Conservation (phyloP, 768 basidiomycete species). For the Suillus plorans region DNA sequence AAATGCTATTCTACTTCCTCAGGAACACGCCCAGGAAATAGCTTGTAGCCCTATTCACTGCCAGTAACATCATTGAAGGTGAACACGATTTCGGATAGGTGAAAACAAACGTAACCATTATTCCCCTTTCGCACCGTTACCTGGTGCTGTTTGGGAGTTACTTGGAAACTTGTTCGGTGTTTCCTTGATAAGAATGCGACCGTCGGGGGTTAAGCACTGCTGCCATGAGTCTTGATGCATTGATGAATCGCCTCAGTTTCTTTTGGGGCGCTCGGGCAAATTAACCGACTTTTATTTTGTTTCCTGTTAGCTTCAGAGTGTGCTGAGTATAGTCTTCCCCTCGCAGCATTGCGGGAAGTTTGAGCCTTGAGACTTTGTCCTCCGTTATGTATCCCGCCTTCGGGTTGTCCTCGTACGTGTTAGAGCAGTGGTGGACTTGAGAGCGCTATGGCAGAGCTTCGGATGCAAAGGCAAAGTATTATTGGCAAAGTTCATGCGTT, state of each 20-base stretch:
- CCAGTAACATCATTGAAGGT: slow-evolving; percentile 9
- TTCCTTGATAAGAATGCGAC: slow-evolving; percentile 39
- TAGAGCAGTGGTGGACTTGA: slow-evolving; percentile 85
- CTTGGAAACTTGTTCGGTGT: slow-evolving; percentile 15
- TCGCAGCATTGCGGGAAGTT: slow-evolving; percentile 71
- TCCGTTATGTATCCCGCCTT: neutral
- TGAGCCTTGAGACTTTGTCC: neutral
- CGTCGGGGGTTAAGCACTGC: slow-evolving; percentile 52
- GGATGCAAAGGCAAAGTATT: slow-evolving; percentile 79
- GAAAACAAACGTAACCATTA: slow-evolving; percentile 4
- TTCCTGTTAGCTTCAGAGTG: slow-evolving; percentile 86
- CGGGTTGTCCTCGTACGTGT: slow-evolving; percentile 78
- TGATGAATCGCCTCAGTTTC: neutral
- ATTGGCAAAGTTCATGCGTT: slow-evolving; percentile 60
- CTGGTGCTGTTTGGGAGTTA: slow-evolving; percentile 27
- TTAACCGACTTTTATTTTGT: slow-evolving; percentile 81
- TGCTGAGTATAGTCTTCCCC: slow-evolving; percentile 86
- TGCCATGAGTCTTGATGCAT: slow-evolving; percentile 6
- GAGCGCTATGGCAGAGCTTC: slow-evolving; percentile 61
- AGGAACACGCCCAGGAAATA: slow-evolving; percentile 15
- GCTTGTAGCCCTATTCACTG: slow-evolving; percentile 13
- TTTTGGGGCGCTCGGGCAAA: slow-evolving; percentile 34
- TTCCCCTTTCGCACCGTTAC: slow-evolving; percentile 15
- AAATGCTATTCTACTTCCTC: slow-evolving; percentile 31
- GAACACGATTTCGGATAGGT: neutral